These are phyloP conservation scores for Hemisphaericaspora lyxosophila DNA, from an alignment of 1,139 yeast genomes.

Conservation along the genomic window DNA sequence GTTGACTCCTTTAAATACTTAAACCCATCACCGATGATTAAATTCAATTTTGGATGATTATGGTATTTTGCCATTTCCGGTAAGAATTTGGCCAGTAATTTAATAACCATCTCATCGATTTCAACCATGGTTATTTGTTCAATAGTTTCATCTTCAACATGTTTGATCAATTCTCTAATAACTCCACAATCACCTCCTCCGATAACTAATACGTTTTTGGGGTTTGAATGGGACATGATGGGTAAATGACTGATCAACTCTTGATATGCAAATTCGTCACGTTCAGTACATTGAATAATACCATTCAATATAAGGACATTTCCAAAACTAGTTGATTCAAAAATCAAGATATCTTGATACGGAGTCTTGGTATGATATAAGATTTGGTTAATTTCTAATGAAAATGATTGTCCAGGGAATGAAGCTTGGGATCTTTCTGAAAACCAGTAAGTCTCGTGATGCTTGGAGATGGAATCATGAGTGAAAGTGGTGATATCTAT, in stretches of 20 bases:
- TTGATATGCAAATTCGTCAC: constrained; percentile 88
- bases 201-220: constrained; percentile 75
- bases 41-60: constrained; percentile 68
- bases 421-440: constrained; percentile 35
- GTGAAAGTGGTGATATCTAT: constrained; percentile 19
- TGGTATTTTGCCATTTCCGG: constrained; percentile 79
- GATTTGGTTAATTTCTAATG: constrained; percentile 33
- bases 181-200: constrained; percentile 98
- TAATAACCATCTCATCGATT: constrained; percentile 84
- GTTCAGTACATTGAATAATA: constrained; percentile 83
- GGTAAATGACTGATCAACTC: constrained; percentile 86
- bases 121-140: constrained; percentile 81
- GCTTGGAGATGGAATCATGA: constrained; percentile 28
- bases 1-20: constrained; percentile 55
- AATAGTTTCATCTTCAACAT: constrained; percentile 50
- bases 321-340: constrained; percentile 73
- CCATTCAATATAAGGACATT: constrained; percentile 86
- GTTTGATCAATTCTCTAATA: constrained; percentile 80
- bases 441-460: constrained; percentile 38
- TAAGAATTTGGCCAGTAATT: constrained; percentile 68
- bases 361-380: constrained; percentile 37
- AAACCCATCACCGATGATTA: constrained; percentile 87
- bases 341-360: constrained; percentile 59
- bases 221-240: constrained; percentile 69
- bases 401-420: constrained; percentile 49